phyloP scores from a whole-genome alignment of 768 basidiomycete species.

The Artomyces pyxidatus region DNA sequence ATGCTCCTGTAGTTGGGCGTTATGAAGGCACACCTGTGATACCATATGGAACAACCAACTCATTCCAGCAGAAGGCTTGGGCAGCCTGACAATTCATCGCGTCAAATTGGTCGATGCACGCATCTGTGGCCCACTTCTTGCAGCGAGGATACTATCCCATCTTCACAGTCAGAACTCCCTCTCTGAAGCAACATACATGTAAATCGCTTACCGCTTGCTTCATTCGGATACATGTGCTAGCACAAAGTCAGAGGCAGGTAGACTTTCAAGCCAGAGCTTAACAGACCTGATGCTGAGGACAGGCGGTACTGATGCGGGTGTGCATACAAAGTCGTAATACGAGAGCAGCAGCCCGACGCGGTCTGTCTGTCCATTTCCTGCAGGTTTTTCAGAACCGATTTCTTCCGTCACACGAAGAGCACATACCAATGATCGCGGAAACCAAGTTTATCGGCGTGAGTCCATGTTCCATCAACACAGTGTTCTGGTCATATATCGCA shows the following conservation, averaged over 20 bases:
- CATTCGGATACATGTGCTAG: constrained; percentile 34
- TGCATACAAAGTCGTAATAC: background rate
- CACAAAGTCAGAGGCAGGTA: no score
- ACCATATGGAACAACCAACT: constrained; percentile 20
- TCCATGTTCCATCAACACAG: background rate
- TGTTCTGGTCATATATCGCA: constrained; percentile 25
- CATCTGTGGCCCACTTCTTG: constrained; percentile 27
- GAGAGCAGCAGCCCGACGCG: background rate
- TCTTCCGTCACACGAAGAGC: no score
- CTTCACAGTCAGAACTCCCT: background rate
- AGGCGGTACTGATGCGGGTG: background rate
- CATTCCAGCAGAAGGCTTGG: constrained; percentile 28
- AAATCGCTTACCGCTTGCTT: constrained; percentile 35
- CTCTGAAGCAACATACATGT: background rate
- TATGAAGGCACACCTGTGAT: constrained; percentile 21
- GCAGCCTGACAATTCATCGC: constrained; percentile 36
- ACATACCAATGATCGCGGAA: constrained; percentile 1
- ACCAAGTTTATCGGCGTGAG: background rate
- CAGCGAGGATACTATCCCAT: constrained; percentile 35
- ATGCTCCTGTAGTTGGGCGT: constrained; percentile 11
- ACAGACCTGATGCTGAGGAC: background rate
- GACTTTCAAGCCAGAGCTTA: no score
- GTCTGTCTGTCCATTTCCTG: background rate
- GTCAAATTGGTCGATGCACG: constrained; percentile 38
- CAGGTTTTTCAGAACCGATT: background rate